These are phyloP conservation scores for Aspergillus transmontanensis DNA, from an alignment of 2,329 filamentous ascomycete genomes.

Conservation along the genomic window DNA sequence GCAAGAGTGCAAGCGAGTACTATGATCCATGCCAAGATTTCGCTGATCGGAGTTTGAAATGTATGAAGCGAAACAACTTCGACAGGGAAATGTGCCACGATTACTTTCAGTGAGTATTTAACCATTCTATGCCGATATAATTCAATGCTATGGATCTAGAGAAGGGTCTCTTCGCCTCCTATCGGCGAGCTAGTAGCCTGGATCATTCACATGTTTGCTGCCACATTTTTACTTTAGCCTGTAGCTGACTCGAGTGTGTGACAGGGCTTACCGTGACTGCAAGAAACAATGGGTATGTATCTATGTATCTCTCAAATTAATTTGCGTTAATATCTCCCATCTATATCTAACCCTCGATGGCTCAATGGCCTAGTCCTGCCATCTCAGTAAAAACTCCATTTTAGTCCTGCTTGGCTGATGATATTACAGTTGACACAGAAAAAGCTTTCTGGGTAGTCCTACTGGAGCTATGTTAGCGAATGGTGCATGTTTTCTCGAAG, in stretches of 20 bases:
- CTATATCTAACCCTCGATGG: background rate
- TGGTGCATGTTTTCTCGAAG: background rate
- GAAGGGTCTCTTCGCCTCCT: too few species aligned
- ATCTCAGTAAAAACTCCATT: background rate
- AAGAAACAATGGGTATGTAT: slow-evolving; percentile 85
- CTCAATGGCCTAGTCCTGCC: background rate
- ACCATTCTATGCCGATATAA: background rate
- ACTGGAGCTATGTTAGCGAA: background rate
- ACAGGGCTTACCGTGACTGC: slow-evolving; percentile 87
- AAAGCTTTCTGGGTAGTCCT: slow-evolving; percentile 19
- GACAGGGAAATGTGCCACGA: slow-evolving; percentile 89
- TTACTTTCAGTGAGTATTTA: slow-evolving; percentile 82
- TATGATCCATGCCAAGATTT: slow-evolving; percentile 96
- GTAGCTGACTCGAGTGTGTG: background rate
- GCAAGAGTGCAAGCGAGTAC: slow-evolving; percentile 86
- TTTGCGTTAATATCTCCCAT: background rate
- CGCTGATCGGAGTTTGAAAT: slow-evolving; percentile 80
- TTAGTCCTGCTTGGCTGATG: slow-evolving; percentile 11
- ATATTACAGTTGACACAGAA: slow-evolving; percentile 32
- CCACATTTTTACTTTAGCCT: background rate
- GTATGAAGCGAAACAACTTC: slow-evolving; percentile 83
- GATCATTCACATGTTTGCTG: too few species aligned
- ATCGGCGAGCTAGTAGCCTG: background rate
- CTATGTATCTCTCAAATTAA: background rate
- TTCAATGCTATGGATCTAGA: background rate